Conservation (phyloP, 2,329 filamentous ascomycete genomes). For the Periconia macrospinosa region DNA sequence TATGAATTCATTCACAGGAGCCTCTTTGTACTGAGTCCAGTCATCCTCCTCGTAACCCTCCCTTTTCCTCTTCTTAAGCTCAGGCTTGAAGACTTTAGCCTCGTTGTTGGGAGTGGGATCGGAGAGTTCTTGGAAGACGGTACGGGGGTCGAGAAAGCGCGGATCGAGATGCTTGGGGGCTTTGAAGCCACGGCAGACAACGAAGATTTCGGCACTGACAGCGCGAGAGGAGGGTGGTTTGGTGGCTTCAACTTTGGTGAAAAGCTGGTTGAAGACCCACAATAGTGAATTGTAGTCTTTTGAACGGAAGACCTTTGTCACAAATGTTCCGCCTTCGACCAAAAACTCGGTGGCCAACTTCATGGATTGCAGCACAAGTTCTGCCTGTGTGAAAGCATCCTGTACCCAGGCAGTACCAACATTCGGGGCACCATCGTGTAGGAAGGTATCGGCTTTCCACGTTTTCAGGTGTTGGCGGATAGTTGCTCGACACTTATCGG, state of each 20-base stretch:
- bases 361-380: conserved; percentile 85
- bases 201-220: conserved; percentile 97
- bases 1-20: conserved; percentile 87
- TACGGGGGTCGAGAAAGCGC: conserved; percentile 83
- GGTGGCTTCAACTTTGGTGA: conserved; percentile 92
- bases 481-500: conserved; percentile 90
- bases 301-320: conserved; percentile 94
- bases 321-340: conserved; percentile 75
- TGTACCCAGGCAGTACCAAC: conserved; percentile 98
- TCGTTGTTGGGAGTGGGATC: conserved; percentile 90
- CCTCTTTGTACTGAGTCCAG: conserved; percentile 88
- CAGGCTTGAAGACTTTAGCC: conserved; percentile 96
- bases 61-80: conserved; percentile 95
- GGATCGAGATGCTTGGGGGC: conserved; percentile 92
- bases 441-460: conserved; percentile 92
- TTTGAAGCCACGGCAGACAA: conserved; percentile 93
- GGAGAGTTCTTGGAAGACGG: conserved; percentile 90
- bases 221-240: conserved; percentile 96
- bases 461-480: conserved; percentile 89
- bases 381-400: conserved; percentile 96
- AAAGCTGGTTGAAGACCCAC: conserved; percentile 98
- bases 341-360: conserved; percentile 95
- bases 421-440: conserved; percentile 97
- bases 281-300: conserved; percentile 96
- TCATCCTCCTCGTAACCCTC: conserved; percentile 98